Evolutionary conservation across 352 stramenopile genomes (phyloP).

Genomic region (Phytopythium vexans): DNA sequence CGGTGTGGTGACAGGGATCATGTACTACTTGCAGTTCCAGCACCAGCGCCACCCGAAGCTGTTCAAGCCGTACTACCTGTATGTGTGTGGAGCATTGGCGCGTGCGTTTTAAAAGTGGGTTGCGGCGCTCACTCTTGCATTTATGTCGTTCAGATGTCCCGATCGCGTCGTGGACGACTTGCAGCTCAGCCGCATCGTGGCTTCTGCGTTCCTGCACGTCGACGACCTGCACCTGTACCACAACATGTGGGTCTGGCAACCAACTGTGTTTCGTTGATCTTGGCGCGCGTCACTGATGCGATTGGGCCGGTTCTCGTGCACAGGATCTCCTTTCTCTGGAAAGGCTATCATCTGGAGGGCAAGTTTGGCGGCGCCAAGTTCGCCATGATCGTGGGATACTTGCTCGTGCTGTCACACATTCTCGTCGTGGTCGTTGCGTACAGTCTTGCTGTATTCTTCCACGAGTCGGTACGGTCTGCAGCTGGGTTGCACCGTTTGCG

Average conservation of each 20-base stretch:
- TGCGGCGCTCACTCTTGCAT: neutral
- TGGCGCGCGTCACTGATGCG: neutral
- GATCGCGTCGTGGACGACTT: constrained; percentile 38
- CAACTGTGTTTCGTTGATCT: constrained; percentile 4
- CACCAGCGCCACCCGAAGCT: constrained; percentile 26
- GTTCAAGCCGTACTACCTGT: constrained; percentile 51
- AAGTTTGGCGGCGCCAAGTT: constrained; percentile 53
- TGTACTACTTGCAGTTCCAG: constrained; percentile 62
- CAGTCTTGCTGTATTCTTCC: constrained; percentile 15
- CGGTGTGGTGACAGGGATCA: constrained; percentile 19
- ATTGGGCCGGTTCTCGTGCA: constrained; percentile 9
- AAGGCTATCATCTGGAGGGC: constrained; percentile 75
- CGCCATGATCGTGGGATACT: constrained; percentile 32
- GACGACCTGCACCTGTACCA: constrained; percentile 89
- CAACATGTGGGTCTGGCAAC: constrained; percentile 69
- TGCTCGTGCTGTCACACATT: constrained; percentile 61
- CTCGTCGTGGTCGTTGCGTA: constrained; percentile 46
- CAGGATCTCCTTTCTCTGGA: constrained; percentile 82
- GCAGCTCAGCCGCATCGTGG: constrained; percentile 46
- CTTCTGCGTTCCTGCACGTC: constrained; percentile 77
- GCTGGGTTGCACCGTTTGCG: constrained; percentile 5
- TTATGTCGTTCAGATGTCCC: constrained; percentile 54
- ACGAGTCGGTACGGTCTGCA: neutral
- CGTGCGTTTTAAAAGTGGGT: neutral
- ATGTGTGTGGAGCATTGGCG: constrained; percentile 5